A percentile compares a stretch with the other conserved stretches of the same genome.
Conservation (phyloP, 2,329 filamentous ascomycete species). For the Scedosporium boydii region DNA sequence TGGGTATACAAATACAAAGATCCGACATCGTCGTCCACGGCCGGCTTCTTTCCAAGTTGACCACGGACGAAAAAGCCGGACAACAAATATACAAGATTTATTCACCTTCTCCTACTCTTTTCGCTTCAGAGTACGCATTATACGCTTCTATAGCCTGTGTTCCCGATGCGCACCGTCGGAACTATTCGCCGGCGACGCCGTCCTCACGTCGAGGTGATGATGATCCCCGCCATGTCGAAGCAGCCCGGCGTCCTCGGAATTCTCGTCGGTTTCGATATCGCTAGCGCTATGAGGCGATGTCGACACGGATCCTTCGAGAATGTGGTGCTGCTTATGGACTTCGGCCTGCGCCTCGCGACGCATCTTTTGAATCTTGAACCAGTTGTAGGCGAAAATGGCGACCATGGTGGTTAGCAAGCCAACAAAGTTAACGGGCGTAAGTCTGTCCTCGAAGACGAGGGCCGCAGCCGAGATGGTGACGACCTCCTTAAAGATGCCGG, state of each 20-base stretch:
- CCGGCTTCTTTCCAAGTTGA: not conserved
- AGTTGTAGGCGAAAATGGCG: constrained; percentile 87
- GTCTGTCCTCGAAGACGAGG: constrained; percentile 75
- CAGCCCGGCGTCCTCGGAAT: constrained; percentile 36
- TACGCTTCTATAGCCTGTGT: not conserved
- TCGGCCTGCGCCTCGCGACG: constrained; percentile 57
- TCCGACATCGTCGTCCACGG: not conserved
- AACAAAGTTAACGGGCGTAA: constrained; percentile 79
- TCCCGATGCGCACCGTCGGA: not conserved
- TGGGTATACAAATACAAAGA: not conserved
- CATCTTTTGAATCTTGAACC: constrained; percentile 89
- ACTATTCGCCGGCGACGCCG: not conserved
- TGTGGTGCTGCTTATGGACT: constrained; percentile 33
- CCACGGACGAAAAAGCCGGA: not conserved
- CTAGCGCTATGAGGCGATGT: constrained; percentile 27
- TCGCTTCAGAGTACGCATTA: not conserved
- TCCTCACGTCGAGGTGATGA: not conserved
- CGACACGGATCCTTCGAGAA: constrained; percentile 15
- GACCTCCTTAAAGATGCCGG: constrained; percentile 98
- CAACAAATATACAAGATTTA: not conserved
- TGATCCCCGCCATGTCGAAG: constrained; percentile 21
- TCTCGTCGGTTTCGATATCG: constrained; percentile 31
- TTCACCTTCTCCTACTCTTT: not conserved
- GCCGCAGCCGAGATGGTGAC: constrained; percentile 88
- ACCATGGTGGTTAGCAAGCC: constrained; percentile 81